Base-by-base conservation (phyloP, 768 basidiomycete species). In the Trametes villosa region DNA sequence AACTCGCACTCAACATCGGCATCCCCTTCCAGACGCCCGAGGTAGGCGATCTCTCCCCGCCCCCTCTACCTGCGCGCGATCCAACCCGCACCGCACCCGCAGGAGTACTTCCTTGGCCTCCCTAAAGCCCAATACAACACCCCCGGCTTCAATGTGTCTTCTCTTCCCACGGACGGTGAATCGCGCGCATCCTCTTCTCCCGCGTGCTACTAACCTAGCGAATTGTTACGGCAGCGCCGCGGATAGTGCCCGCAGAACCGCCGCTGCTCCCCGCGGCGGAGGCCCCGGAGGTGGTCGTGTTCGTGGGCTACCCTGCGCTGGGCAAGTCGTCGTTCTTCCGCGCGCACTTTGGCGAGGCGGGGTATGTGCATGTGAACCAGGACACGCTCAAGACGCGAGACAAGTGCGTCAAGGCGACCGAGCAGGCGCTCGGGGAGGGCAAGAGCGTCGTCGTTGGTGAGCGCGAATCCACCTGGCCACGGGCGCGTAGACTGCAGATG, bases 241-340 rank as follows among this genome's bases (percentile, higher is more conserved):
- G 71, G 1, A 73, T 83, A 54, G 80, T 79, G 3, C 84, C 86
- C 2, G 77, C 81, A 3, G 81, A 79, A 7, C 75, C 79, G 0
- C 80, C 83, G 0, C 68, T 88, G 26, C 60, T 86, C 9, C 85
- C 62, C 8, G 45, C 45, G 22, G 38, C 46, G 31, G 31, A 51
- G 20, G 65, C 67, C 5, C n/a, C n/a, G n/a, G 83, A 88, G 63
- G 74, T 89, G 12, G 81, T 89, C 9, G 62, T 89, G 29, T 84
- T 89, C 61, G 82, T 85, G 0, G 88, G 88, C 4, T 78, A 75
- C 38, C 88, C 88, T 1, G 81, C 82, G 15, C 72, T 83, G 1
- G 96, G 96, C 41, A 98, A 98, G 74, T 86, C 92, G 0, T 82
- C 89, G 0, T 92, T 97, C 73, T 98, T 81, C 72, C 78, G 77